These are phyloP conservation scores for Camellia oleifera DNA, from an alignment of 179 eudicot genomes.

Conservation along the genomic window DNA sequence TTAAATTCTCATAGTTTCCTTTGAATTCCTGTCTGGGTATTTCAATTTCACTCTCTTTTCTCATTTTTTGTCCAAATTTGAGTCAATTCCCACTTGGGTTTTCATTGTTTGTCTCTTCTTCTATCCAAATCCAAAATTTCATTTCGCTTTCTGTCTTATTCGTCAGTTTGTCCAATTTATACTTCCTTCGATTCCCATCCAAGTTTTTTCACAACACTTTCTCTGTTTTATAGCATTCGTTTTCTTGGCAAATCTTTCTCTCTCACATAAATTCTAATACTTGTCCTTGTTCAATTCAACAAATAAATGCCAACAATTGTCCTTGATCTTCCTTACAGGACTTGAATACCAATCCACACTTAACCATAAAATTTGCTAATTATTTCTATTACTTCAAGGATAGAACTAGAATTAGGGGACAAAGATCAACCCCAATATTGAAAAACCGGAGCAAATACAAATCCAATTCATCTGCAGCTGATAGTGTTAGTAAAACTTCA, in stretches of 20 bases:
- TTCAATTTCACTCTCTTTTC: not conserved
- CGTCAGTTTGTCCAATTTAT: not conserved
- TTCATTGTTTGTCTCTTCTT: not conserved
- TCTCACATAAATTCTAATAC: no score
- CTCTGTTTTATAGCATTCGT: not conserved
- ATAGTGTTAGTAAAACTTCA: slow-evolving; percentile 31
- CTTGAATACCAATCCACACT: not conserved
- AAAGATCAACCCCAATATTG: slow-evolving; percentile 62
- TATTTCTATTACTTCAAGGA: slow-evolving; percentile 64
- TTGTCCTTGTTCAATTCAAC: no score
- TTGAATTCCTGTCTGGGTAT: not conserved
- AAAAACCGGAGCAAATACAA: slow-evolving; percentile 34
- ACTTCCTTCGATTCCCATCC: not conserved
- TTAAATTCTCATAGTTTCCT: not conserved
- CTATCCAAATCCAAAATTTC: not conserved
- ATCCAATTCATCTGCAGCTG: slow-evolving; percentile 20
- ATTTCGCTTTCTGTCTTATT: not conserved
- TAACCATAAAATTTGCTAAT: not conserved
- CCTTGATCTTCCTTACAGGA: not conserved
- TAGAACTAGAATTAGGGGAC: slow-evolving; percentile 35
- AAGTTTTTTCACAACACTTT: not conserved
- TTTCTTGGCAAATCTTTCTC: not conserved
- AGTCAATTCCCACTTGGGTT: not conserved
- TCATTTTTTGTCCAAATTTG: not conserved
- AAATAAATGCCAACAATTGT: not conserved